These are phyloP conservation scores for Cryptomeria japonica DNA, from an alignment of 75 land plant species.

Conservation along the genomic window DNA sequence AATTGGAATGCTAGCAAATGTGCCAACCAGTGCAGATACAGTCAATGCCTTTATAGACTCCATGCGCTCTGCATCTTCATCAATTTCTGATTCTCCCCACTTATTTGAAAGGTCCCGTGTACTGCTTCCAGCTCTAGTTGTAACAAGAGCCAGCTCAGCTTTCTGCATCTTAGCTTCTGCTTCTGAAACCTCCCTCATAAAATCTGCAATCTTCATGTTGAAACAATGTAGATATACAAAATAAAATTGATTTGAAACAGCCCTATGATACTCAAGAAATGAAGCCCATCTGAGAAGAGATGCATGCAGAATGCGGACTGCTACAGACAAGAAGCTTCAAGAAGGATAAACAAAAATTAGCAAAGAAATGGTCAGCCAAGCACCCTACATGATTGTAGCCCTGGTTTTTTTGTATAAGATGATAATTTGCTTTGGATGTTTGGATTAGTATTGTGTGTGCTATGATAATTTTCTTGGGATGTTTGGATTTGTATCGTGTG, in stretches of 20 bases:
- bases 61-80: slow-evolving; percentile 67
- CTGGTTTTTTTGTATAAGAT: background rate
- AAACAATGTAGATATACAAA: background rate
- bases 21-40: slow-evolving; percentile 74
- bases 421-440: background rate
- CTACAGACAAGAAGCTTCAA: background rate
- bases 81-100: slow-evolving; percentile 30
- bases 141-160: slow-evolving; percentile 64
- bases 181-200: slow-evolving; percentile 55
- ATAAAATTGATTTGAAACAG: background rate
- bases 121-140: slow-evolving; percentile 29
- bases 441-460: background rate
- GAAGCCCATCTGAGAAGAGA: background rate
- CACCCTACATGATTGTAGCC: background rate
- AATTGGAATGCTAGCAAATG: slow-evolving; percentile 74
- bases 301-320: background rate
- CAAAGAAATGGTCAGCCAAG: background rate
- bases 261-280: background rate
- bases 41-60: slow-evolving; percentile 83
- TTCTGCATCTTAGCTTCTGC: slow-evolving; percentile 78
- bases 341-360: background rate
- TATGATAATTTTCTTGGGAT: background rate
- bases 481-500: background rate
- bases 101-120: slow-evolving; percentile 13
- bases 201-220: slow-evolving; percentile 73